Evolutionary conservation across 1,284 basidiomycete species (phyloP).

Genomic region (Puccinia hordei): DNA sequence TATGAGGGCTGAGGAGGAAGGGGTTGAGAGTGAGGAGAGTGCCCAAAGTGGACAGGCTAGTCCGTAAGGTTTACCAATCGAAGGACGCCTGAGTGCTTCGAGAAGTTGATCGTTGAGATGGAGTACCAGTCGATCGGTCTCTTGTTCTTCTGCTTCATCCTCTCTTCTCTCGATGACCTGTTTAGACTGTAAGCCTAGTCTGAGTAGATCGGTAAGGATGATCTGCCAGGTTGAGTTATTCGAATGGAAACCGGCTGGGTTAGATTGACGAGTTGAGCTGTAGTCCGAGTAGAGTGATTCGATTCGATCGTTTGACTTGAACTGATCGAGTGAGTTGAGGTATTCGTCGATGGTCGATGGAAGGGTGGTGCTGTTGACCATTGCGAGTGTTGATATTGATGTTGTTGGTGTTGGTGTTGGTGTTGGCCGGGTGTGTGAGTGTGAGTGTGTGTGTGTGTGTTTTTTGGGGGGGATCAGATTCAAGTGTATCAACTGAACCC

Average conservation of each 20-base stretch:
- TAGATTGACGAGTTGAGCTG: constrained; percentile 23
- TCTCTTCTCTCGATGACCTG: neutral
- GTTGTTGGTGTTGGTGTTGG: too few species aligned
- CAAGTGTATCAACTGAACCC: too few species aligned
- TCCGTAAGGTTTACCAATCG: constrained; percentile 37
- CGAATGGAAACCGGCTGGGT: constrained; percentile 40
- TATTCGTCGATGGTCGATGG: constrained; percentile 1
- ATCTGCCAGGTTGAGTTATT: constrained; percentile 35
- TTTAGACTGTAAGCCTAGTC: constrained; percentile 29
- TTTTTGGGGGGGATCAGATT: too few species aligned
- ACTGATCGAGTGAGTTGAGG: constrained; percentile 9
- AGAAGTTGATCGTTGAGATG: constrained; percentile 43
- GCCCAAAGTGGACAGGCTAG: constrained; percentile 28
- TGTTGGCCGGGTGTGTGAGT: too few species aligned
- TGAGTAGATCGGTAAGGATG: constrained; percentile 27
- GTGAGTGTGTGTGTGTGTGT: too few species aligned
- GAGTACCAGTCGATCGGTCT: constrained; percentile 21
- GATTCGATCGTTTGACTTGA: constrained; percentile 41
- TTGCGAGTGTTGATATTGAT: too few species aligned
- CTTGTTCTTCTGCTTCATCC: neutral
- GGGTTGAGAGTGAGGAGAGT: constrained; percentile 27
- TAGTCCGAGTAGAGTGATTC: constrained; percentile 50
- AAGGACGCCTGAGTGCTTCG: constrained; percentile 10
- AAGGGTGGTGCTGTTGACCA: neutral
- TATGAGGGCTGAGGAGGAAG: neutral